Evolutionary conservation across 495 filamentous ascomycete species (phyloP).

Genomic region (Xylaria telfairii): DNA sequence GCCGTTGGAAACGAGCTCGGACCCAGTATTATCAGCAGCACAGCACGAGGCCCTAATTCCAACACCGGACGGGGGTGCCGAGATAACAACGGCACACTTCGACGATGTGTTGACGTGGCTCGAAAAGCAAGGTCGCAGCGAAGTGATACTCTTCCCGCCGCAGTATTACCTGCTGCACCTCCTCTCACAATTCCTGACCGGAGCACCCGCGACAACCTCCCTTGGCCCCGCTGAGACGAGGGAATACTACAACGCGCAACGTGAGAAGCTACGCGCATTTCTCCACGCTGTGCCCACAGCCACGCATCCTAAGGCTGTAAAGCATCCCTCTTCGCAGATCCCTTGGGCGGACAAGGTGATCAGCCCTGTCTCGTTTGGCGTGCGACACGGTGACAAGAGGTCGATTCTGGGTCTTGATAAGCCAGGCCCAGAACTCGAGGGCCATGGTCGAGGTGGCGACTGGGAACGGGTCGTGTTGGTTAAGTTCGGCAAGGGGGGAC

Average conservation of each 20-base stretch:
- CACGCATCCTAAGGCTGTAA: conserved; percentile 23
- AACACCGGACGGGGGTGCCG: conserved; percentile 82
- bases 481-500: conserved; percentile 62
- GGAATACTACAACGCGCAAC: conserved; percentile 58
- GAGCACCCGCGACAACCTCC: conserved; percentile 41
- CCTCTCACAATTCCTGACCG: conserved; percentile 65
- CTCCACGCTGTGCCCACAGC: conserved; percentile 49
- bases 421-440: conserved; percentile 74
- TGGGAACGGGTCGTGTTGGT: conserved; percentile 76
- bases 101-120: conserved; percentile 74
- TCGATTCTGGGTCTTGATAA: conserved; percentile 71
- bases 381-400: conserved; percentile 60
- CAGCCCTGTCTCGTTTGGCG: conserved; percentile 65
- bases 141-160: conserved; percentile 88
- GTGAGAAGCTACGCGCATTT: conserved; percentile 64
- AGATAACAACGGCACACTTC: conserved; percentile 84
- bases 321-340: conserved; percentile 49
- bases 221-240: conserved; percentile 33
- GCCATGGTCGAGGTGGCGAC: conserved; percentile 68
- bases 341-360: conserved; percentile 83
- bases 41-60: conserved; percentile 51
- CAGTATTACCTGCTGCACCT: conserved; percentile 81
- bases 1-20: conserved; percentile 59
- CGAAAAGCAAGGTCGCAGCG: conserved; percentile 58
- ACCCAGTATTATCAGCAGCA: conserved; percentile 45